These are phyloP conservation scores for Trichoderma atrobrunneum DNA, from an alignment of 2,329 filamentous ascomycete species.

Conservation along the genomic window DNA sequence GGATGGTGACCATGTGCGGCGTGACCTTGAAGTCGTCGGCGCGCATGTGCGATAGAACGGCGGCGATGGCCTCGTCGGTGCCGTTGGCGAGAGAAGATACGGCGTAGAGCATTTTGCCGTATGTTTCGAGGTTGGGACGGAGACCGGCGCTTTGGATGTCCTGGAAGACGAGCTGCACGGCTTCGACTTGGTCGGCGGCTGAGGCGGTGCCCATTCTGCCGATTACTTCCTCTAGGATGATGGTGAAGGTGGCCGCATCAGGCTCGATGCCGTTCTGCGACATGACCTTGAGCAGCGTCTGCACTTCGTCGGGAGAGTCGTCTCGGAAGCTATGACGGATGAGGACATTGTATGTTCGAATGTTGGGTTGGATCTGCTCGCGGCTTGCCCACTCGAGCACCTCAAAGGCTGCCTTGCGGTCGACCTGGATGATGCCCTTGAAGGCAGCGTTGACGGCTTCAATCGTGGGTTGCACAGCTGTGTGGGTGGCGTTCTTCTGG, in stretches of 20 bases:
- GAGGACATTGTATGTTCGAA: constrained; percentile 67
- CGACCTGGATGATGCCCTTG: constrained; percentile 55
- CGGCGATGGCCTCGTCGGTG: constrained; percentile 51
- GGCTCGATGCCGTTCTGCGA: constrained; percentile 50
- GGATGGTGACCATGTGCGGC: constrained; percentile 70
- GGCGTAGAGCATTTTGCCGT: constrained; percentile 66
- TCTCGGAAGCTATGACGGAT: constrained; percentile 57
- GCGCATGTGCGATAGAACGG: constrained; percentile 62
- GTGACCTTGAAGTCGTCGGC: constrained; percentile 50
- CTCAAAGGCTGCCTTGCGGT: constrained; percentile 48
- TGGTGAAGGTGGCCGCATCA: constrained; percentile 69
- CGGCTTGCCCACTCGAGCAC: constrained; percentile 59
- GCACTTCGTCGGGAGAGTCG: constrained; percentile 47
- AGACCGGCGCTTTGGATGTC: constrained; percentile 58
- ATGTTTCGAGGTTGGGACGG: constrained; percentile 59
- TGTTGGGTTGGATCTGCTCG: constrained; percentile 54
- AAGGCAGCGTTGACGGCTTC: constrained; percentile 69
- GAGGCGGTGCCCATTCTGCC: constrained; percentile 38
- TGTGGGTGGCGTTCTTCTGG: constrained; percentile 27
- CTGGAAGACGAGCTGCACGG: constrained; percentile 53
- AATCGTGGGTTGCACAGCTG: constrained; percentile 57
- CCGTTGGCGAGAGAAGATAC: constrained; percentile 36
- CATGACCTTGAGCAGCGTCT: constrained; percentile 59
- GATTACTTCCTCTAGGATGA: constrained; percentile 63
- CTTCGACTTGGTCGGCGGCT: constrained; percentile 48